A percentile compares a stretch with the other conserved stretches of the same genome.
These are phyloP conservation scores for Ceratopteris richardii DNA, from an alignment of 75 land plant genomes.

Conservation along the genomic window DNA sequence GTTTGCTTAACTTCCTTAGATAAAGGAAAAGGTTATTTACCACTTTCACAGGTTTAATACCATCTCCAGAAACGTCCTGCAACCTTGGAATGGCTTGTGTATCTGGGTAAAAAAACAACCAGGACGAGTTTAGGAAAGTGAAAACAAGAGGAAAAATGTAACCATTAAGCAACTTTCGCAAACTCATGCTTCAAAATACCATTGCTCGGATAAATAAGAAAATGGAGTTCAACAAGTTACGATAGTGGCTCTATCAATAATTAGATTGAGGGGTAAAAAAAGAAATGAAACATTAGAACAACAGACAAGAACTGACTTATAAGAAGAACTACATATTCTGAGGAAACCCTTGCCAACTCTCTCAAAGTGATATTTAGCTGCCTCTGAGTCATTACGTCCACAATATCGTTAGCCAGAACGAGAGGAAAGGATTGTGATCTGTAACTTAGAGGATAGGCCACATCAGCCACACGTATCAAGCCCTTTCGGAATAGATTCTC, in stretches of 20 bases:
- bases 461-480: slow-evolving; percentile 61
- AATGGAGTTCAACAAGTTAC: neutral
- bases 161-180: too few relatives aligned
- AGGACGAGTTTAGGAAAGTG: neutral
- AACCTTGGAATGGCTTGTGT: neutral
- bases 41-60: neutral
- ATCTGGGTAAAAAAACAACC: neutral
- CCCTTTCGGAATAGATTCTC: slow-evolving; percentile 59
- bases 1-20: too few relatives aligned
- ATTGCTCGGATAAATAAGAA: neutral
- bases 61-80: neutral
- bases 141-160: neutral
- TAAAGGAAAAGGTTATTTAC: neutral
- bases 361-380: slow-evolving; percentile 60
- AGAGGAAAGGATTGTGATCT: slow-evolving; percentile 58
- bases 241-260: neutral
- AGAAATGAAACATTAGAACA: too few relatives aligned
- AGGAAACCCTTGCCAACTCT: slow-evolving; percentile 54
- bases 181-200: neutral
- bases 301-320: slow-evolving; percentile 37
- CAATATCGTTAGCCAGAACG: slow-evolving; percentile 56
- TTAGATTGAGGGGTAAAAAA: neutral
- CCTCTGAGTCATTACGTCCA: slow-evolving; percentile 55
- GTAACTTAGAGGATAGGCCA: slow-evolving; percentile 54
- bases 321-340: slow-evolving; percentile 53